Evolutionary conservation across 1,284 basidiomycete species (phyloP), one percentile per base, ranked within the genome.

Genomic region (Pterulicium gracile): DNA sequence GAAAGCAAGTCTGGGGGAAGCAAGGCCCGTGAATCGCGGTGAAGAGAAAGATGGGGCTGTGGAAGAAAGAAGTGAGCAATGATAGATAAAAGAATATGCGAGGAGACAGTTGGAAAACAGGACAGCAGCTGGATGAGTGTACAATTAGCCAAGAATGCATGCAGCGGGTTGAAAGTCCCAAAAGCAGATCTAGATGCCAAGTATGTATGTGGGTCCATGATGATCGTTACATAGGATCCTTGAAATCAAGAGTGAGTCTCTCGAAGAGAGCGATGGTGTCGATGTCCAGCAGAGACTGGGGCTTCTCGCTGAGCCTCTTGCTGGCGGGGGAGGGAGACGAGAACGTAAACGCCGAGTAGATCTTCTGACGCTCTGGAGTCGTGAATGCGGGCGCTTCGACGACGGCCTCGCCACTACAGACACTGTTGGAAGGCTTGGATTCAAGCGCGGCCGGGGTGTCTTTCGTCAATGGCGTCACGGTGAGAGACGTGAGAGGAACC

Each of bases 281-380:
- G 46, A 61, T 52, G 45, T 62, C 57, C 45, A 44, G 17, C 45
- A 44, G 17, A 51, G 52, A 44, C 46, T 58, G 19, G 56, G 36
- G 36, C 19, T 39, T 53, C 50, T 68, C 64, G 53, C 59, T 68
- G 59, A 69, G 72, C 42, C 77, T 75, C 48, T 73, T 62, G 46
- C 71, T 70, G 0, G 73, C 67, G 10, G 75, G 75, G 1, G 79
- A 80, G 2, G 83, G 82, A 0, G 81, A 78, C 3, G 75, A 72
- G 65, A 87, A 87, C 3, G 83, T 87, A 58, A 87, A 87, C 1
- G 79, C 68, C n/a, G 80, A 70, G 57, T 81, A 83, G 49, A 79
- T 77, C 49, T 68, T 68, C 55, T 78, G 77, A 54, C 81, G 76
- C 56, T 87, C 79, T 1, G 82, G 82, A 1, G 84, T 85, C 12